These are phyloP conservation scores for Pseudogymnoascus sp. DNA, from an alignment of 2,329 filamentous ascomycete genomes.

Conservation along the genomic window DNA sequence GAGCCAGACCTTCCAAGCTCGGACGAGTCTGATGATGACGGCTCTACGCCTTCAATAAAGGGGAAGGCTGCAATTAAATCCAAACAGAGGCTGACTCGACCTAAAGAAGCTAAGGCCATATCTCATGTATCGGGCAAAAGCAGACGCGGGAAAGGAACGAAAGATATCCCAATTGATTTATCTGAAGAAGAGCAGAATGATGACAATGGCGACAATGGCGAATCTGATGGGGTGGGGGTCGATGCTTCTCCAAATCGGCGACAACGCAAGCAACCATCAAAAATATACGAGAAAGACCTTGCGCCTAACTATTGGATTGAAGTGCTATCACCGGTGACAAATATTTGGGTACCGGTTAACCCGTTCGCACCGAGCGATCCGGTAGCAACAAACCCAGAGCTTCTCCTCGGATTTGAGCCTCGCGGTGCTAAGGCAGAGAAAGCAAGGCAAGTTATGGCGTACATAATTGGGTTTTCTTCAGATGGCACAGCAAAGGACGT, in stretches of 20 bases:
- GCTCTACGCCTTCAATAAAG: not conserved
- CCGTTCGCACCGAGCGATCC: slow-evolving; percentile 56
- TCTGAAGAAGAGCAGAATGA: slow-evolving; percentile 40
- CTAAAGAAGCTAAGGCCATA: slow-evolving; percentile 20
- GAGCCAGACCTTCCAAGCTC: slow-evolving; percentile 33
- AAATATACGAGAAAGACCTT: slow-evolving; percentile 64
- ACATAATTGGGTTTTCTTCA: slow-evolving; percentile 71
- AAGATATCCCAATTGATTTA: slow-evolving; percentile 35
- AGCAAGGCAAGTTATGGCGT: slow-evolving; percentile 81
- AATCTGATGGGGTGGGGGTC: slow-evolving; percentile 45
- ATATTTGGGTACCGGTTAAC: slow-evolving; percentile 72
- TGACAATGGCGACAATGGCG: slow-evolving; percentile 45
- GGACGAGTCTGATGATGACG: slow-evolving; percentile 21
- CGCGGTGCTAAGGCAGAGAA: slow-evolving; percentile 76
- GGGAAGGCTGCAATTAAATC: slow-evolving; percentile 21
- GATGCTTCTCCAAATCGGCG: slow-evolving; percentile 36
- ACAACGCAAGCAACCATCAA: slow-evolving; percentile 22
- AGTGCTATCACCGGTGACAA: slow-evolving; percentile 70
- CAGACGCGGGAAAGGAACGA: slow-evolving; percentile 20
- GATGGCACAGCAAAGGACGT: slow-evolving; percentile 93
- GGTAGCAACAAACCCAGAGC: slow-evolving; percentile 62
- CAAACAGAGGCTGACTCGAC: slow-evolving; percentile 14
- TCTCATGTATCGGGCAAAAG: slow-evolving; percentile 16
- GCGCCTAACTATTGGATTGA: slow-evolving; percentile 91
- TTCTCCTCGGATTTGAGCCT: slow-evolving; percentile 69